Conservation (phyloP, 257 asterid genomes). For the Salvia rosmarinus region DNA sequence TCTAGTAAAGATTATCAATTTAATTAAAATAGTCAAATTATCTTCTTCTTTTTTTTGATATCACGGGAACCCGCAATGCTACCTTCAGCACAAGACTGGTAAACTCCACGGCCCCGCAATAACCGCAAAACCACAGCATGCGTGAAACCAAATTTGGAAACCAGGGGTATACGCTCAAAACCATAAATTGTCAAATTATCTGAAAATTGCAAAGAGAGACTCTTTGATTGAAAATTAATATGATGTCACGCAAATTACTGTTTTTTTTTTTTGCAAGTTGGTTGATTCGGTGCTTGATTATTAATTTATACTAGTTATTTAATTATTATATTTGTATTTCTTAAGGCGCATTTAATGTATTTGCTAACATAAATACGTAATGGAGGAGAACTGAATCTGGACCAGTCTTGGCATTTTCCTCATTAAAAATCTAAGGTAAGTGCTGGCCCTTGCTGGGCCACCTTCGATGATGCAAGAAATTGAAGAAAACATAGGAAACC, state of each 20-base stretch:
- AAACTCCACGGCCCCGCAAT: too few species aligned
- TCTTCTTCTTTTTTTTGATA: too few species aligned
- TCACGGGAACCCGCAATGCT: too few species aligned
- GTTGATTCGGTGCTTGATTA: background rate
- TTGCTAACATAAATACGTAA: constrained; percentile 31
- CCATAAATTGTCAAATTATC: background rate
- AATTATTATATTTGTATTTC: background rate
- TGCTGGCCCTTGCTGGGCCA: constrained; percentile 32
- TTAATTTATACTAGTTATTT: background rate
- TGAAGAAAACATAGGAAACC: constrained; percentile 23
- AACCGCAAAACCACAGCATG: too few species aligned
- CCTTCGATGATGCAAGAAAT: constrained; percentile 22
- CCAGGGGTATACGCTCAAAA: too few species aligned
- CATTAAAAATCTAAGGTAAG: constrained; percentile 30
- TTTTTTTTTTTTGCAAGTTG: background rate
- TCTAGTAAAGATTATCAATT: constrained; percentile 23
- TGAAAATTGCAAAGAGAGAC: background rate
- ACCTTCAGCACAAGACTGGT: too few species aligned
- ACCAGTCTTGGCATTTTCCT: constrained; percentile 35
- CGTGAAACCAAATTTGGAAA: too few species aligned
- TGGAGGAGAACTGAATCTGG: constrained; percentile 40
- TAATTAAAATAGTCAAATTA: background rate
- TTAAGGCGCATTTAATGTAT: constrained; percentile 33
- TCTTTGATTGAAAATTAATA: background rate
- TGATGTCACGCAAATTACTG: background rate